Conservation (phyloP, 768 basidiomycete genomes). For the Guyanaporus albipodus region DNA sequence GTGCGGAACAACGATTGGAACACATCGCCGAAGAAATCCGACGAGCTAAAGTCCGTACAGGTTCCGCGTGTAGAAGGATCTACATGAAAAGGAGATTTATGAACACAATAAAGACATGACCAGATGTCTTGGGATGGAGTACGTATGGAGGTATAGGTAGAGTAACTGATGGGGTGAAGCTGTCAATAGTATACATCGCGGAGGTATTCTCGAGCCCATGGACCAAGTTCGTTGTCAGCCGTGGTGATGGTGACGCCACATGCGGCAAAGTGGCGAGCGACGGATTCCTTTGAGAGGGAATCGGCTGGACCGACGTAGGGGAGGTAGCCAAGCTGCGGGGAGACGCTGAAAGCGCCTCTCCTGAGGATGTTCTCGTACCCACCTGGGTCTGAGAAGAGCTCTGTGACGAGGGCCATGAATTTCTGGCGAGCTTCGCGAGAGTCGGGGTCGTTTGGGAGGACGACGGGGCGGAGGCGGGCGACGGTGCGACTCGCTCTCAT, state of each 20-base stretch:
- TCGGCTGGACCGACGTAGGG: slow-evolving; percentile 32
- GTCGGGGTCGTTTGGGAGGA: slow-evolving; percentile 31
- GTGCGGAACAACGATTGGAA: too few species aligned
- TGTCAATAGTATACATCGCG: slow-evolving; percentile 27
- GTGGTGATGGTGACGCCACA: slow-evolving; percentile 37
- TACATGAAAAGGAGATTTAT: slow-evolving; percentile 10
- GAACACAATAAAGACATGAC: slow-evolving; percentile 24
- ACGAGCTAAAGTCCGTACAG: too few species aligned
- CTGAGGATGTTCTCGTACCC: slow-evolving; percentile 38
- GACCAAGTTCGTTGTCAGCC: slow-evolving; percentile 36
- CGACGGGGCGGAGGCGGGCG: slow-evolving; percentile 43
- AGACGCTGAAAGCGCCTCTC: slow-evolving; percentile 33
- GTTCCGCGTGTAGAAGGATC: too few species aligned
- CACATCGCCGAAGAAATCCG: neutral
- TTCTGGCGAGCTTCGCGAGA: slow-evolving; percentile 35
- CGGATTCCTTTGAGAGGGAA: slow-evolving; percentile 28
- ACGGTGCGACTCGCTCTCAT: slow-evolving; percentile 46
- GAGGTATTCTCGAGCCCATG: slow-evolving; percentile 38
- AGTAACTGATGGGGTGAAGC: slow-evolving; percentile 5
- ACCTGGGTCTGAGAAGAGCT: slow-evolving; percentile 40
- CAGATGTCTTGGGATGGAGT: slow-evolving; percentile 21
- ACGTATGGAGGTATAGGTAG: slow-evolving; percentile 15
- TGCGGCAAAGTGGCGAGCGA: slow-evolving; percentile 41
- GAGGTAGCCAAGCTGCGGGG: slow-evolving; percentile 29
- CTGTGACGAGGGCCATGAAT: slow-evolving; percentile 38